Evolutionary conservation across 768 basidiomycete genomes (phyloP).

Genomic region (Podaxis sp.): DNA sequence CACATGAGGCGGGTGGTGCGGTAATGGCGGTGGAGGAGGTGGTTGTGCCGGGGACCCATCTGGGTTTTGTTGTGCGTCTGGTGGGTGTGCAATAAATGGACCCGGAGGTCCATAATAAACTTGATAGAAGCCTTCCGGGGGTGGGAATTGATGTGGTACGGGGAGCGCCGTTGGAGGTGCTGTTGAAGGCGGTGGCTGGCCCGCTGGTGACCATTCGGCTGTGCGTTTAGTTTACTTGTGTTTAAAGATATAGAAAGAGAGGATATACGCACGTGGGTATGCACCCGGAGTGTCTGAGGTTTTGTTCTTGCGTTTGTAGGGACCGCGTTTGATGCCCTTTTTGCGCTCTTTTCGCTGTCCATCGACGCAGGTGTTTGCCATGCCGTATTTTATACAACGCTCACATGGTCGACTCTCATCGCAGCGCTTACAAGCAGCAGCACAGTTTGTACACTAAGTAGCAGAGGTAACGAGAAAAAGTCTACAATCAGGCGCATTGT

Average conservation of each 20-base stretch:
- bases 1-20: conserved; percentile 16
- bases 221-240: conserved; percentile 14
- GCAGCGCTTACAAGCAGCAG: conserved; percentile 86
- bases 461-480: conserved; percentile 1
- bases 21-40: not conserved
- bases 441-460: conserved; percentile 75
- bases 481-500: not conserved
- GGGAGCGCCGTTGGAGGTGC: conserved; percentile 16
- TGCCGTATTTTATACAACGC: conserved; percentile 87
- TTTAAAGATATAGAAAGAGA: not conserved
- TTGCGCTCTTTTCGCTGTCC: conserved; percentile 93
- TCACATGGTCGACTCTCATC: conserved; percentile 87
- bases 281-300: conserved; percentile 15
- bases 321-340: conserved; percentile 85
- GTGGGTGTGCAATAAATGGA: conserved; percentile 30
- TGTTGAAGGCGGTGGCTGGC: conserved; percentile 22
- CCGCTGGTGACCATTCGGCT: conserved; percentile 28
- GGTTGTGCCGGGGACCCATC: conserved; percentile 20
- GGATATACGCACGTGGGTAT: conserved; percentile 19
- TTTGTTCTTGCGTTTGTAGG: conserved; percentile 69
- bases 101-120: conserved; percentile 38
- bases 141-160: conserved; percentile 17
- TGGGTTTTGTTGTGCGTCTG: conserved; percentile 26
- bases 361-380: conserved; percentile 75
- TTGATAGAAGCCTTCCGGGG: conserved; percentile 38